Evolutionary conservation across 768 basidiomycete species (phyloP), one percentile per base, ranked within the genome.

Genomic region (Lactifluus hygrophoroides): DNA sequence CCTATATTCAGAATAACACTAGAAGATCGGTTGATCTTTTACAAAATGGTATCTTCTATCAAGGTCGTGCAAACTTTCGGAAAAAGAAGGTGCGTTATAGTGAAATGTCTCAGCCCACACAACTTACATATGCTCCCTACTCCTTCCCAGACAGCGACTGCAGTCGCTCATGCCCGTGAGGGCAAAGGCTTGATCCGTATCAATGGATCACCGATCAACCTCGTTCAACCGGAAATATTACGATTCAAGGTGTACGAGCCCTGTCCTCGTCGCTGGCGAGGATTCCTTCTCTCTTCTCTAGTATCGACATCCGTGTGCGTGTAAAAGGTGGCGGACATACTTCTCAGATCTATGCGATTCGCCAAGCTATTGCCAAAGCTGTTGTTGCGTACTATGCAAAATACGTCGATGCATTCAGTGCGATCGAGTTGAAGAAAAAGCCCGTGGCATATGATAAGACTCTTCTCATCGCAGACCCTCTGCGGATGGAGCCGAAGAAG

Each of bases 241-340:
- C 93, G 96, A 66, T 85, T 95, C 78, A 99, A 99, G 80, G 84
- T 97, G 67, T 99, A 98, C 76, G 95, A 97, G 74, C 89, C n/a
- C 96, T 61, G 80, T 99, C 70, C 88, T 99, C 66, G 89, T 96
- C 58, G 86, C 86, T 60, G 92, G 93, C 62, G 88, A 92, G 69
- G 93, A 96, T 46, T 80, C 88, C 38, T 94, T 97, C n/a, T n/a
- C n/a, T n/a, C n/a, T n/a, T n/a, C 71, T 75, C 80, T 57, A 78
- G 79, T 65, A 80, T 98, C 67, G 95, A 99, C 77, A 94, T 99
- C 75, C 90, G 95, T 66, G 90, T 98, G 54, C 91, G 94, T 51
- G 95, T 96, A 66, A 94, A 94, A 75, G 96, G 96, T 72, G 96
- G 96, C 81, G 96, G 96, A 75, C 96, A 98, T 80, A 94, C 93